These are phyloP conservation scores for Rhodotorula kratochvilovae DNA, from an alignment of 768 basidiomycete genomes.

Conservation along the genomic window DNA sequence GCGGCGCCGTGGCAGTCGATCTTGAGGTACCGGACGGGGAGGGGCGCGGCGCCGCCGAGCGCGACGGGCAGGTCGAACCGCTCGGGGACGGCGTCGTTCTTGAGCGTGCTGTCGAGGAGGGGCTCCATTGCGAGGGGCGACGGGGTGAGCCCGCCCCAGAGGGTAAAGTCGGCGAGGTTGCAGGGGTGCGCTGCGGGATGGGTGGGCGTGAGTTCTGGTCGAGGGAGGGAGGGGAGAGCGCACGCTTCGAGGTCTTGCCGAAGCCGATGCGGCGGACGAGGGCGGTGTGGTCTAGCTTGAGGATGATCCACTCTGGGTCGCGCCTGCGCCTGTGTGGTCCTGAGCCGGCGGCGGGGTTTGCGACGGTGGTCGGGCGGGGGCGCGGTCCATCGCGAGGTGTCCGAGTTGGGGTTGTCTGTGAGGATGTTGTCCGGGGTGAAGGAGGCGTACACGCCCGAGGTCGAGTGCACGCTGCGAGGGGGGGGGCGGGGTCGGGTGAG, in stretches of 20 bases:
- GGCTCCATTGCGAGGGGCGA: constrained; percentile 35
- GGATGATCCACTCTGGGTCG: constrained; percentile 23
- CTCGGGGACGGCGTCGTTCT: constrained; percentile 38
- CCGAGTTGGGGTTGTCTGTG: neutral
- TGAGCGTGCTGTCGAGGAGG: constrained; percentile 24
- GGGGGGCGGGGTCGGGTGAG: neutral
- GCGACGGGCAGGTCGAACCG: neutral
- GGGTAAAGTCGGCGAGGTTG: constrained; percentile 37
- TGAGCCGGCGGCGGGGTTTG: neutral
- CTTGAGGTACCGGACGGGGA: constrained; percentile 28
- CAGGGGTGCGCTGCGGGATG: constrained; percentile 38
- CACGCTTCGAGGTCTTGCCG: constrained; percentile 30
- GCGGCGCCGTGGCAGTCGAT: constrained; percentile 31
- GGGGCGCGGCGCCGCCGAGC: neutral
- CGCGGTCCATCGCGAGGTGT: constrained; percentile 25
- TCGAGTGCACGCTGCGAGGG: constrained; percentile 16
- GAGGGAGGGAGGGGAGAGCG: neutral
- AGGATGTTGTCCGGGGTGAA: constrained; percentile 22
- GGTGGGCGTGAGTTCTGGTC: neutral
- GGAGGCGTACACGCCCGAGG: constrained; percentile 4
- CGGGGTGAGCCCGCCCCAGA: constrained; percentile 38
- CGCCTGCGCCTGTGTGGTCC: too few species aligned
- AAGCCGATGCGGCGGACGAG: constrained; percentile 24
- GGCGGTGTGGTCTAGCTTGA: constrained; percentile 20
- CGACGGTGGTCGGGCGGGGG: constrained; percentile 20